A percentile compares a stretch with the other conserved stretches of the same genome.
phyloP scores from a whole-genome alignment of 176 grass and related monocot genomes.

The sorghum (Sorghum bicolor) region DNA sequence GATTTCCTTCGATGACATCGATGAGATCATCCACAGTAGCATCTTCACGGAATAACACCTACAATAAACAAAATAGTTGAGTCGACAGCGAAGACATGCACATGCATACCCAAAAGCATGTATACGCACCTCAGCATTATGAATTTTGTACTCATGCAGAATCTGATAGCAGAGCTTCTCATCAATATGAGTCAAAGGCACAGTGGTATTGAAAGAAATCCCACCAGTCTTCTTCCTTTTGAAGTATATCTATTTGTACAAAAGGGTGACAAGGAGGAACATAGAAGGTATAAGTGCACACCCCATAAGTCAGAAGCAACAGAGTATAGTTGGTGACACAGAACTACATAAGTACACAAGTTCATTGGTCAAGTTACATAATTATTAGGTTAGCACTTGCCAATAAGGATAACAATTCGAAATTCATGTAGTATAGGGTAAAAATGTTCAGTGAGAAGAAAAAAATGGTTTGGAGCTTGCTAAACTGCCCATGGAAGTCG shows the following conservation, averaged over 20 bases:
- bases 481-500: background rate
- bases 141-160: constrained; percentile 97
- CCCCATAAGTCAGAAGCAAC: constrained; percentile 16
- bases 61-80: constrained; percentile 31
- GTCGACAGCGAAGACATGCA: background rate
- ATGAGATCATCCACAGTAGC: constrained; percentile 99
- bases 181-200: constrained; percentile 83
- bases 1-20: constrained; percentile 94
- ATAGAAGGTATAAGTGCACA: constrained; percentile 4
- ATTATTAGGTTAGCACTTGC: background rate
- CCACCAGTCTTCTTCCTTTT: constrained; percentile 98
- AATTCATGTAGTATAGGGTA: background rate
- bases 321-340: background rate
- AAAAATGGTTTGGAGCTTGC: background rate
- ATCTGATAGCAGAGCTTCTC: constrained; percentile 99
- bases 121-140: constrained; percentile 78
- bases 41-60: constrained; percentile 96
- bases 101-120: background rate
- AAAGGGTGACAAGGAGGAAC: background rate
- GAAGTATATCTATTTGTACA: constrained; percentile 85
- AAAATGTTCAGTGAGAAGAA: background rate
- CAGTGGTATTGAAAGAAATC: constrained; percentile 89
- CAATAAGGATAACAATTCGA: background rate
- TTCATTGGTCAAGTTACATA: constrained; percentile 17
- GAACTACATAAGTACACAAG: background rate